Conservation (phyloP, 768 basidiomycete genomes). For the Pluteus cervinus region DNA sequence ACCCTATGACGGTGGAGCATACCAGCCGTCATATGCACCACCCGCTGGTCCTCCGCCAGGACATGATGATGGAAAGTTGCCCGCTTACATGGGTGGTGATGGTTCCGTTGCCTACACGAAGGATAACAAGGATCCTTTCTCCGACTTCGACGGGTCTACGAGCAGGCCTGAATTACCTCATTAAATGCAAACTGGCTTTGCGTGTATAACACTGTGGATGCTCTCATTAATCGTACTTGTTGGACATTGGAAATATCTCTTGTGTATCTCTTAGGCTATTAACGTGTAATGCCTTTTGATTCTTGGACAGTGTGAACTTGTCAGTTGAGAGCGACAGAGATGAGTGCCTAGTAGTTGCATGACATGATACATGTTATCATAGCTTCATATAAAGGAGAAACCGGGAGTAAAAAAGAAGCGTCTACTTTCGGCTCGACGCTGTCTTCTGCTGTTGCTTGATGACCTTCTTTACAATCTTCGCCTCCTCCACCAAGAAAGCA, state of each 20-base stretch:
- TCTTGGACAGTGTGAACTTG: too few species aligned
- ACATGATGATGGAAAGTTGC: constrained; percentile 35
- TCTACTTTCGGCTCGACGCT: constrained; percentile 35
- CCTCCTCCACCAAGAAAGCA: constrained; percentile 98
- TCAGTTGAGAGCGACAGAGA: too few species aligned
- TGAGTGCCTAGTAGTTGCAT: too few species aligned
- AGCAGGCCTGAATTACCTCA: too few species aligned
- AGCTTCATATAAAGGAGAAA: not conserved
- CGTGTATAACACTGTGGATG: too few species aligned
- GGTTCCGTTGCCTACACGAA: constrained; percentile 23
- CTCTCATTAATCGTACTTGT: too few species aligned
- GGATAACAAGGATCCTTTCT: constrained; percentile 48
- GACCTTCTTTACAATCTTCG: constrained; percentile 99
- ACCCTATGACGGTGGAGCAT: constrained; percentile 9
- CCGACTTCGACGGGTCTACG: too few species aligned
- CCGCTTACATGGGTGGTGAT: constrained; percentile 37
- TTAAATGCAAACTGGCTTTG: too few species aligned
- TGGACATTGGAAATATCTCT: too few species aligned
- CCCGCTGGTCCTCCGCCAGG: constrained; percentile 45
- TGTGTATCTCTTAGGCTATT: too few species aligned
- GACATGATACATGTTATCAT: too few species aligned
- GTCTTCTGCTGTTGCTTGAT: constrained; percentile 84
- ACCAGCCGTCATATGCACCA: constrained; percentile 30
- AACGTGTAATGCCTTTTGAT: too few species aligned
- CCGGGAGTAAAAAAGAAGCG: constrained; percentile 6